Base-by-base conservation (phyloP, 2,329 filamentous ascomycete species). In the Arthroderma sp. region DNA sequence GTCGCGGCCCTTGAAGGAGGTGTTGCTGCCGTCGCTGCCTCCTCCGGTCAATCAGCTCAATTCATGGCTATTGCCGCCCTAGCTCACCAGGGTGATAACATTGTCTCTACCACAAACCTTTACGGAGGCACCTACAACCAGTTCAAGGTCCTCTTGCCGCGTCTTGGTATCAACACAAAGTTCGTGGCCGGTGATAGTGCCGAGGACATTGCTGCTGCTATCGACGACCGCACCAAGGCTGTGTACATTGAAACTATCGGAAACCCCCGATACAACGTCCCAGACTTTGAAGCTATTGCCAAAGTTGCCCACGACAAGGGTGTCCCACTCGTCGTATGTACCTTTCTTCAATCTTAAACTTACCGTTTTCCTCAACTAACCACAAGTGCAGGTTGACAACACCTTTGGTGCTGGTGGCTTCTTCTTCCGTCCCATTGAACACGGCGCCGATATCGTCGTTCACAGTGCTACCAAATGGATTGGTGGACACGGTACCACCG, bases 401-500 rank as follows among this genome's bases (percentile, higher is more conserved):
- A 95, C 88, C 6, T 95, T 95, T 56, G 89, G 88, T 39, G 88
- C 88, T 8, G 88, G 88, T 48, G 88, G 89, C 42, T 95, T 85
- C 73, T 93, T 86, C 63, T 71, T 82, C 54, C 79, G 83, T 5
- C 88, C 88, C 36, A 89, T 95, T 56, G 81, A 88, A 27, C 83
- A 94, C 64, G 88, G 88, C 45, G 88, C 85, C 51, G 88, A 95
- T 60, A 94, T 95, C 49, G 82, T 95, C 43, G 85, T 94, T 27
- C 87, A 95, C 73, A 91, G 84, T 34, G 87, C 87, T 7, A 94
- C 88, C 47, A 95, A 95, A 67, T 95, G 88, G 88, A 95, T 96
- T 51, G 88, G 88, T 46, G 88, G 88, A 36, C 89, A 96, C 65
- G 89, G 88, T 49, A 94, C 88, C 36, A 94, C 88, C 28, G 84